phyloP scores from a whole-genome alignment of 2,329 filamentous ascomycete genomes.

The Colletotrichum gloeosporioides region DNA sequence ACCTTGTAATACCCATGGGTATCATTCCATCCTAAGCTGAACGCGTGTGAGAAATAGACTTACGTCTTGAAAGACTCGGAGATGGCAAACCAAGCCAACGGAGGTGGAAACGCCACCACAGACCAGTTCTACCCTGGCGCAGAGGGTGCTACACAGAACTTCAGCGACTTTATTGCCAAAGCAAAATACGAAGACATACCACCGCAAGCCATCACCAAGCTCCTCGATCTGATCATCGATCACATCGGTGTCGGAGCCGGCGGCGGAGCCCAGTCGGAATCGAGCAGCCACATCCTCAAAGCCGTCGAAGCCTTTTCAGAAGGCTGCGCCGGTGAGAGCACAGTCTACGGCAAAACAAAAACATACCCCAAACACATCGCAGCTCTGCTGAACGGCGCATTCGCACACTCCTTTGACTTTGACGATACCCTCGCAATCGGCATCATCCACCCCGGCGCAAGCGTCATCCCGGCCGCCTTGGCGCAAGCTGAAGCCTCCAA shows the following conservation, averaged over 20 bases:
- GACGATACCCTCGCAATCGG: constrained; percentile 48
- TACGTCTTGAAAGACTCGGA: background rate
- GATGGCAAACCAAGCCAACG: background rate
- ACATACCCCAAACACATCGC: constrained; percentile 41
- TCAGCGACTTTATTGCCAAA: background rate
- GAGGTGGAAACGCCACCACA: background rate
- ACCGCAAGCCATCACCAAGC: constrained; percentile 10
- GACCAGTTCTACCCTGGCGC: background rate
- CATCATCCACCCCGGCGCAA: constrained; percentile 45
- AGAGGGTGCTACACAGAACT: background rate
- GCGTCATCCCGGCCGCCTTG: constrained; percentile 39
- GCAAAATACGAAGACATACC: background rate
- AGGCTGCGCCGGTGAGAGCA: constrained; percentile 27
- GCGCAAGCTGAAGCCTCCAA: constrained; percentile 23
- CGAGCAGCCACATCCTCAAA: constrained; percentile 35
- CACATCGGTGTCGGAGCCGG: constrained; percentile 28
- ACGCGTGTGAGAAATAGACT: background rate
- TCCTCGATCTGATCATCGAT: constrained; percentile 29
- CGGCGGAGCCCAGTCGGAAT: constrained; percentile 26
- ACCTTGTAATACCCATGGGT: too few species aligned
- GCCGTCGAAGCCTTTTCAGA: constrained; percentile 32
- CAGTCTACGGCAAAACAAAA: constrained; percentile 37
- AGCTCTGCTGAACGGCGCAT: constrained; percentile 44
- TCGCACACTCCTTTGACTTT: constrained; percentile 48
- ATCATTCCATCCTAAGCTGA: background rate